A percentile compares a stretch with the other conserved stretches of the same genome.
These are phyloP conservation scores for Nymphaea thermarum DNA, from an alignment of 164 flowering plant genomes.

Conservation along the genomic window DNA sequence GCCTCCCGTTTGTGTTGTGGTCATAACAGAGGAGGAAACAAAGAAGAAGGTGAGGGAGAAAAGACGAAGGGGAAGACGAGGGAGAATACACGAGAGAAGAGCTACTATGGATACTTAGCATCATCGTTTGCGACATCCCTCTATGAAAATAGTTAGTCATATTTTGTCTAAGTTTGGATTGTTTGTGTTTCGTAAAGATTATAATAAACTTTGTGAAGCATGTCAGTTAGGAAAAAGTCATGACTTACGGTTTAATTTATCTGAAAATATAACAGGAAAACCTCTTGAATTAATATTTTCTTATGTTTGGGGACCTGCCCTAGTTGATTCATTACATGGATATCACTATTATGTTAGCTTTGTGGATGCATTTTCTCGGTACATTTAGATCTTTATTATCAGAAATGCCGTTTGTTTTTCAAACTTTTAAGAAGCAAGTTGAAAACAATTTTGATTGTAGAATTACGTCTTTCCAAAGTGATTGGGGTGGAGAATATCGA, in stretches of 20 bases:
- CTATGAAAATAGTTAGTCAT: neutral
- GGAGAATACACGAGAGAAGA: too few relatives aligned
- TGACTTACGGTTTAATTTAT: neutral
- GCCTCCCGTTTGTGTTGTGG: too few relatives aligned
- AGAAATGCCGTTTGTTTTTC: neutral
- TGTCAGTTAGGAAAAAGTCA: slow-evolving; percentile 1
- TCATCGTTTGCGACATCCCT: neutral
- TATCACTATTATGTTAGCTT: neutral
- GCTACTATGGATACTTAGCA: neutral
- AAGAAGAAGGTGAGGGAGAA: too few relatives aligned
- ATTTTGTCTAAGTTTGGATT: neutral
- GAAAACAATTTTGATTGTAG: neutral
- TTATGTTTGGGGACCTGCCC: slow-evolving; percentile 1
- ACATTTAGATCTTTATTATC: neutral
- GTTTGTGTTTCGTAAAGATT: neutral
- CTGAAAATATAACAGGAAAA: neutral
- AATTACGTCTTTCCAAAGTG: neutral
- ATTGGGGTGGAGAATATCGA: neutral
- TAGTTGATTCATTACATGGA: neutral
- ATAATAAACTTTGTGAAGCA: neutral
- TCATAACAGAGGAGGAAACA: too few relatives aligned
- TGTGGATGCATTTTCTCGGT: neutral
- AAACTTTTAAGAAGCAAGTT: neutral
- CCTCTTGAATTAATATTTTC: neutral
- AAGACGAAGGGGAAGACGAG: too few relatives aligned